phyloP scores from a whole-genome alignment of 1,139 yeast species.

The Pichia sp. region DNA sequence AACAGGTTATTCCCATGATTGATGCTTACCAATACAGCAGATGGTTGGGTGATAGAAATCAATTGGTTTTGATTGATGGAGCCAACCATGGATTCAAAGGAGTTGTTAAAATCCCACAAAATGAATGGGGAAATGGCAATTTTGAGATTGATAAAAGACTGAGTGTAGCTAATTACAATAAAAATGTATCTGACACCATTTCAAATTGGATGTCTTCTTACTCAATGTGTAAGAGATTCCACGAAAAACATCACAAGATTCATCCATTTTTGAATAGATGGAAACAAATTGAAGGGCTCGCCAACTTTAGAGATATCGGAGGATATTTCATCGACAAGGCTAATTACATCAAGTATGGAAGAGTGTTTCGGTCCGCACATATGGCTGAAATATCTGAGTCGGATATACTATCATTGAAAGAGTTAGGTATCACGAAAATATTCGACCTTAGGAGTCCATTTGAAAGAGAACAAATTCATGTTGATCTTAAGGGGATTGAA shows the following conservation, averaged over 20 bases:
- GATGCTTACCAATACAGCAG: constrained; percentile 58
- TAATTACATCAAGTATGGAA: constrained; percentile 43
- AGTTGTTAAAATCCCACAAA: constrained; percentile 26
- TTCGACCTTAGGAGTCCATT: constrained; percentile 65
- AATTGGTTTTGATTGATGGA: constrained; percentile 46
- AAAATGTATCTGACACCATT: constrained; percentile 44
- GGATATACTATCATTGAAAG: constrained; percentile 36
- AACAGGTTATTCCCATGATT: constrained; percentile 52
- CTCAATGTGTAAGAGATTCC: constrained; percentile 46
- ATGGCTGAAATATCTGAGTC: constrained; percentile 39
- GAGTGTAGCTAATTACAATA: constrained; percentile 47
- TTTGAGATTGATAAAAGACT: constrained; percentile 37
- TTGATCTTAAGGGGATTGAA: background rate
- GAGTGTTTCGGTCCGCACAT: constrained; percentile 58
- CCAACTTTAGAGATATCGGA: constrained; percentile 74
- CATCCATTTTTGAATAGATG: constrained; percentile 32
- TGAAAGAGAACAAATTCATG: constrained; percentile 29
- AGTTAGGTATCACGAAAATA: constrained; percentile 44
- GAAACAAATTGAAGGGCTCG: constrained; percentile 58
- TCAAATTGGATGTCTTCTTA: constrained; percentile 43
- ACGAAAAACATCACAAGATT: constrained; percentile 29
- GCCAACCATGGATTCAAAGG: constrained; percentile 86
- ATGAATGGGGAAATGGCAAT: constrained; percentile 26
- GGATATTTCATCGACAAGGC: constrained; percentile 46
- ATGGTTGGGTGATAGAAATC: constrained; percentile 41